Evolutionary conservation across 1,139 yeast species (phyloP).

Genomic region (Candida neerlandica): DNA sequence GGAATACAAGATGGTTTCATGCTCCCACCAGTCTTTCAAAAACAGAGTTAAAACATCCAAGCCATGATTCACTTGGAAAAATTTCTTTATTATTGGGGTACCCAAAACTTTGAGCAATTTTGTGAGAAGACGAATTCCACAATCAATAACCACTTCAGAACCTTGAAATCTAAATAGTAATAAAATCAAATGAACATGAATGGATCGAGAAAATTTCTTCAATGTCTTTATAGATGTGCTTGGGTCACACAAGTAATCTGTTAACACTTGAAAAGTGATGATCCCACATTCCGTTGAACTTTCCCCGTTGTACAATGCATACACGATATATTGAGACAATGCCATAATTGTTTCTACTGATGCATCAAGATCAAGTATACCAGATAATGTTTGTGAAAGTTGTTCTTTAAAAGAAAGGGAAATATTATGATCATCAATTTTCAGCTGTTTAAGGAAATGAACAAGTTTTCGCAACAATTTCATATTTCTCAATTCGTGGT

Average conservation of each 20-base stretch:
- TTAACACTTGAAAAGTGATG: constrained; percentile 30
- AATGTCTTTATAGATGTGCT: constrained; percentile 37
- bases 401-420: constrained; percentile 20
- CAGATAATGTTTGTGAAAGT: constrained; percentile 23
- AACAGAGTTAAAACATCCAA: constrained; percentile 52
- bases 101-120: constrained; percentile 52
- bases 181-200: constrained; percentile 70
- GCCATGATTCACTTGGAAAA: constrained; percentile 57
- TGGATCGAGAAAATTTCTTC: constrained; percentile 54
- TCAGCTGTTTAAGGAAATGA: constrained; percentile 48
- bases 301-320: constrained; percentile 35
- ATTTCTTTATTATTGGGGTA: constrained; percentile 47
- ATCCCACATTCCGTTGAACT: constrained; percentile 34
- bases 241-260: constrained; percentile 34
- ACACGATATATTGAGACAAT: constrained; percentile 38
- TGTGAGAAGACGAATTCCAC: constrained; percentile 53
- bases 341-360: constrained; percentile 42
- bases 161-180: constrained; percentile 47
- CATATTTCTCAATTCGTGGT: constrained; percentile 52
- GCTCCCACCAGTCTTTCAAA: constrained; percentile 49
- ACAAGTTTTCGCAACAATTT: constrained; percentile 55
- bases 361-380: constrained; percentile 32
- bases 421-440: constrained; percentile 15
- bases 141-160: constrained; percentile 41
- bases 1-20: constrained; percentile 34